Conservation (phyloP, 2,329 filamentous ascomycete species). For the Falciphora oryzae region DNA sequence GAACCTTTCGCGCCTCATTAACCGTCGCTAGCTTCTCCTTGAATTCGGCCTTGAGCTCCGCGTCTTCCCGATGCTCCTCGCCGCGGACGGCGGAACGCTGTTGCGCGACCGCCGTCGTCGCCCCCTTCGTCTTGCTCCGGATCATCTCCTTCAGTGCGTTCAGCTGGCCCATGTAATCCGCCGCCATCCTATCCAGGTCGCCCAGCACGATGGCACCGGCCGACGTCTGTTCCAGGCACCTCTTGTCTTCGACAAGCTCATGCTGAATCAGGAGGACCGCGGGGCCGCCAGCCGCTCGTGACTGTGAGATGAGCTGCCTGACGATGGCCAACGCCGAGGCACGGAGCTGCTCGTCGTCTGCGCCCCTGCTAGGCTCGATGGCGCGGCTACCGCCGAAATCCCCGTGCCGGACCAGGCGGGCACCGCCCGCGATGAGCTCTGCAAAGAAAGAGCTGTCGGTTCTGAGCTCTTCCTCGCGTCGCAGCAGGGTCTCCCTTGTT, state of each 20-base stretch:
- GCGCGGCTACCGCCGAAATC: not conserved
- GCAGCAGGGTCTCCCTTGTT: not conserved
- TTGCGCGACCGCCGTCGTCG: too few species aligned
- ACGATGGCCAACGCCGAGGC: conserved; percentile 1
- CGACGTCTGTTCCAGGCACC: not conserved
- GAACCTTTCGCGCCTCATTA: not conserved
- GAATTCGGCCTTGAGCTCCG: conserved; percentile 4
- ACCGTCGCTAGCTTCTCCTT: not conserved
- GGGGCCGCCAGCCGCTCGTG: not conserved
- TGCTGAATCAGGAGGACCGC: conserved; percentile 2
- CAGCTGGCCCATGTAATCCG: not conserved
- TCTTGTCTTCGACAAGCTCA: conserved; percentile 5
- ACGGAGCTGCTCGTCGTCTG: not conserved
- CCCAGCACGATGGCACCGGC: not conserved
- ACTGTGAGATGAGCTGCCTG: conserved; percentile 4
- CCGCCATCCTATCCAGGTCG: not conserved
- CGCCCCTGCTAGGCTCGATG: too few species aligned
- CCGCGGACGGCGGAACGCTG: not conserved
- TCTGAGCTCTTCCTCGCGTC: not conserved
- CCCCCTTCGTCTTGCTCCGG: not conserved
- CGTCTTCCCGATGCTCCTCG: not conserved
- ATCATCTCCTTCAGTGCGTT: not conserved
- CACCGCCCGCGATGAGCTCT: not conserved
- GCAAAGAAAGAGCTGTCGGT: not conserved
- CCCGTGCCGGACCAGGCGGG: not conserved